phyloP scores from a whole-genome alignment of 164 flowering plant genomes.

The Malania oleifera region DNA sequence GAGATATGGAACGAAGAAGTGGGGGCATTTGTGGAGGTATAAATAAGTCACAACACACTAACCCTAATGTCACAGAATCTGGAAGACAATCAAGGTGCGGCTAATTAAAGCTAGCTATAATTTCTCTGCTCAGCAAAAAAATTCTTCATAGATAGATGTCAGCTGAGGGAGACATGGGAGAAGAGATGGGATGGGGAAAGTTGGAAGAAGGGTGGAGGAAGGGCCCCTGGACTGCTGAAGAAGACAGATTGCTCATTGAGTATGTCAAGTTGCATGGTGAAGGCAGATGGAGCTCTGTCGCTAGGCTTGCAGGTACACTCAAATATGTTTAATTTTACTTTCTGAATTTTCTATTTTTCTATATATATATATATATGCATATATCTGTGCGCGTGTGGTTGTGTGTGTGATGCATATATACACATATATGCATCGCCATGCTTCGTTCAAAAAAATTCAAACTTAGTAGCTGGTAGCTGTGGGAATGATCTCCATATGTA shows the following conservation, averaged over 20 bases:
- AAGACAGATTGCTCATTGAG: conserved; percentile 71
- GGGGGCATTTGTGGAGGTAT: conserved; percentile 21
- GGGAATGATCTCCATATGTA: too few species aligned
- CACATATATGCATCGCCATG: too few species aligned
- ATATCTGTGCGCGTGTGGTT: too few species aligned
- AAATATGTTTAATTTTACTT: too few species aligned
- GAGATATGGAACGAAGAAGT: conserved; percentile 11
- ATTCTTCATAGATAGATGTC: too few species aligned
- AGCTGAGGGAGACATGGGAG: conserved; percentile 32
- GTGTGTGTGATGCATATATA: too few species aligned
- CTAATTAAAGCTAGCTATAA: too few species aligned
- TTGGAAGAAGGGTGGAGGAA: conserved; percentile 70
- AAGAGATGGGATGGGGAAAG: conserved; percentile 47
- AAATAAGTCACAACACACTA: conserved; percentile 22
- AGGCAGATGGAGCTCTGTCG: conserved; percentile 89
- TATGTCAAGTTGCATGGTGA: conserved; percentile 83
- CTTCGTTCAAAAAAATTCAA: too few species aligned
- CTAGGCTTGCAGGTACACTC: conserved; percentile 77
- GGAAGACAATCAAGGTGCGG: conserved; percentile 18
- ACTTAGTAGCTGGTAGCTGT: too few species aligned
- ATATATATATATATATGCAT: too few species aligned
- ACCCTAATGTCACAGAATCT: conserved; percentile 32
- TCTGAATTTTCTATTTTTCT: too few species aligned
- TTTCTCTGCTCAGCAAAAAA: too few species aligned
- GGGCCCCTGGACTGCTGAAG: conserved; percentile 97